Percentiles rank a stretch among this genome's conserved stretches.
These are phyloP conservation scores for Kalmanozyma brasiliensis DNA, from an alignment of 1,284 basidiomycete genomes.

Conservation along the genomic window DNA sequence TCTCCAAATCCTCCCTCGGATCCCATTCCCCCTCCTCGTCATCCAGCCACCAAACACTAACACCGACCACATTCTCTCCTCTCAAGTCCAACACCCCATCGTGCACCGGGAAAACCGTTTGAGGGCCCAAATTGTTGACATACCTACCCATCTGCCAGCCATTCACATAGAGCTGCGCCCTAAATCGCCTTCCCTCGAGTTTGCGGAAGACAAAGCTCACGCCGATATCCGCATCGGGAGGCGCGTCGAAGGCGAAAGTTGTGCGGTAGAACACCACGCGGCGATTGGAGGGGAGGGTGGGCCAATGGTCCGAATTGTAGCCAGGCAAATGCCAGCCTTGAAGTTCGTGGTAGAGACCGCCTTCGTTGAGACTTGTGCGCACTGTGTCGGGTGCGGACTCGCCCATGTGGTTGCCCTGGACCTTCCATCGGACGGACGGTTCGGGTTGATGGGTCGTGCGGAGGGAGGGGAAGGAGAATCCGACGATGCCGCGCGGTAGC, in stretches of 20 bases:
- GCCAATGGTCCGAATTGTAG: slow-evolving; percentile 76
- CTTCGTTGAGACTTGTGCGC: slow-evolving; percentile 80
- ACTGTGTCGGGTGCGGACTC: slow-evolving; percentile 80
- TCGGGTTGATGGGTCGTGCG: slow-evolving; percentile 4
- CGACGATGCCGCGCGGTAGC: slow-evolving; percentile 79
- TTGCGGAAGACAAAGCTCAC: slow-evolving; percentile 25
- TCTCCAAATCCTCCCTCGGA: slow-evolving; percentile 17
- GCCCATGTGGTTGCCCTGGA: slow-evolving; percentile 82
- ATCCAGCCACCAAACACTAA: slow-evolving; percentile 41
- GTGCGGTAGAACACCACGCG: slow-evolving; percentile 80
- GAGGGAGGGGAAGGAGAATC: slow-evolving; percentile 72
- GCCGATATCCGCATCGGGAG: slow-evolving; percentile 23
- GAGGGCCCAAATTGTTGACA: slow-evolving; percentile 42
- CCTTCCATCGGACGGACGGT: slow-evolving; percentile 76
- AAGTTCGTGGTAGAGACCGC: slow-evolving; percentile 81
- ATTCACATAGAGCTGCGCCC: slow-evolving; percentile 56
- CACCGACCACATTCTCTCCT: slow-evolving; percentile 40
- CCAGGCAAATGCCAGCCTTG: slow-evolving; percentile 83
- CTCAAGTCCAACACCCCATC: slow-evolving; percentile 32
- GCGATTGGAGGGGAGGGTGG: slow-evolving; percentile 70
- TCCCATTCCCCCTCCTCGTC: slow-evolving; percentile 21
- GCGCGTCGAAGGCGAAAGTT: slow-evolving; percentile 73
- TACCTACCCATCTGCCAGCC: slow-evolving; percentile 61
- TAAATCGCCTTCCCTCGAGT: neutral
- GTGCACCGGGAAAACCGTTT: slow-evolving; percentile 44